phyloP scores from a whole-genome alignment of 192 early-diverging fungal genomes.

The Linnemannia exigua region DNA sequence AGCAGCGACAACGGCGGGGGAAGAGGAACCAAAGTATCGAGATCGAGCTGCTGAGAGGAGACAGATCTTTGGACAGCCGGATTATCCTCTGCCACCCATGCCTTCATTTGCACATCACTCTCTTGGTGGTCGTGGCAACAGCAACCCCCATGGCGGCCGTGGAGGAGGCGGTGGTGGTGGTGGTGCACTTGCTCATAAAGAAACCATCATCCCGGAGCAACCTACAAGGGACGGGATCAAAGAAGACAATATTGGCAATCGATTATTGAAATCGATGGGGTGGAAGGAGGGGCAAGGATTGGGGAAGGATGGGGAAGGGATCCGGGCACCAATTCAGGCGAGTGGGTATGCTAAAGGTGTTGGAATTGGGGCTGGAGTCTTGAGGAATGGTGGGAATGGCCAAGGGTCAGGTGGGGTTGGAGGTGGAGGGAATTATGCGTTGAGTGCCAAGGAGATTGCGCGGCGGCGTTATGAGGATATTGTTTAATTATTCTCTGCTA shows the following conservation, averaged over 20 bases:
- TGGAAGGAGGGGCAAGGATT: slow-evolving; percentile 78
- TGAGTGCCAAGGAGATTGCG: slow-evolving; percentile 48
- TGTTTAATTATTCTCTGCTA: too few relatives aligned
- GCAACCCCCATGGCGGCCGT: background rate
- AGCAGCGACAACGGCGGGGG: background rate
- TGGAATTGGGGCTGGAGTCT: slow-evolving; percentile 59
- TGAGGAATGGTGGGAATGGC: slow-evolving; percentile 1
- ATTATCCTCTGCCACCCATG: slow-evolving; percentile 50
- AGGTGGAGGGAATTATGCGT: slow-evolving; percentile 33
- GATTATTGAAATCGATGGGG: slow-evolving; percentile 74
- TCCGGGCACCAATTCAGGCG: slow-evolving; percentile 63
- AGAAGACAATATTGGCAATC: slow-evolving; percentile 72
- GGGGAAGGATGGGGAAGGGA: slow-evolving; percentile 64
- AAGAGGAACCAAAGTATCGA: slow-evolving; percentile 62
- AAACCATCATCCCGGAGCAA: slow-evolving; percentile 43
- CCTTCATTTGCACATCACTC: slow-evolving; percentile 24
- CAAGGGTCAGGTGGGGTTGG: background rate
- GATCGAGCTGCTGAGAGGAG: slow-evolving; percentile 77
- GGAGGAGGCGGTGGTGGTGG: background rate
- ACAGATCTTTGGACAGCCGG: slow-evolving; percentile 70
- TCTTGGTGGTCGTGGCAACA: slow-evolving; percentile 16
- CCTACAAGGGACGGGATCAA: slow-evolving; percentile 66
- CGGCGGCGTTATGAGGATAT: slow-evolving; percentile 52
- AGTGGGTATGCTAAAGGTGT: slow-evolving; percentile 59
- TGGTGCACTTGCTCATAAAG: slow-evolving; percentile 16